Conservation (phyloP, 768 basidiomycete species). For the Rhizopogon vinicolor region DNA sequence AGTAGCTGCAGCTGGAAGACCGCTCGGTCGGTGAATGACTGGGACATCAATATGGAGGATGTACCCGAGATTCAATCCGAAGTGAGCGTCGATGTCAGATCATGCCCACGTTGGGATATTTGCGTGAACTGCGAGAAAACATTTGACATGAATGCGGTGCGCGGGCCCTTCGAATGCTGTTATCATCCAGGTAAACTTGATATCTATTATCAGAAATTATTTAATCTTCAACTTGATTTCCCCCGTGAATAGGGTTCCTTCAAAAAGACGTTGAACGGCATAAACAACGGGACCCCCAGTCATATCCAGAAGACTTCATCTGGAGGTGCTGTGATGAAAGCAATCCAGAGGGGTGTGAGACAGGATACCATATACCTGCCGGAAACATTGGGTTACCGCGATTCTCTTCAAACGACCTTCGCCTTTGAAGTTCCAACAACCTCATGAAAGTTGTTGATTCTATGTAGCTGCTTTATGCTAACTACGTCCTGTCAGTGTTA, state of each 20-base stretch:
- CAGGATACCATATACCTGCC: not conserved
- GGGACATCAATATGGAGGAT: not conserved
- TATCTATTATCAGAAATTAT: constrained; percentile 19
- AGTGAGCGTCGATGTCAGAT: not conserved
- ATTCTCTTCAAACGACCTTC: not conserved
- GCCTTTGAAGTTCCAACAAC: too few relatives aligned
- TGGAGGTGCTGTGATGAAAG: constrained; percentile 47
- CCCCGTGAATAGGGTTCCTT: not conserved
- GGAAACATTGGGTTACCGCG: not conserved
- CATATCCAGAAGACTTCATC: constrained; percentile 42
- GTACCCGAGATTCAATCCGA: not conserved
- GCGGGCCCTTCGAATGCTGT: constrained; percentile 38
- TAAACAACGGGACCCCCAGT: constrained; percentile 19
- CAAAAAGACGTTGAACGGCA: not conserved
- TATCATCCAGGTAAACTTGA: constrained; percentile 50
- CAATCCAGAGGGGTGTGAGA: not conserved
- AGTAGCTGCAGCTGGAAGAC: not conserved
- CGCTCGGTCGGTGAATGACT: not conserved
- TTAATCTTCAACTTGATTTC: not conserved
- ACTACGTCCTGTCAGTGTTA: too few relatives aligned
- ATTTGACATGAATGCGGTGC: constrained; percentile 35
- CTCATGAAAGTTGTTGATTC: too few relatives aligned
- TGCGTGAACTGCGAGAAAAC: constrained; percentile 46
- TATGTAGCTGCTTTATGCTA: not conserved
- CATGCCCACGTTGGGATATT: constrained; percentile 37